These are phyloP conservation scores for Abrus pulchellus DNA, from an alignment of 306 rosid species.

Conservation along the genomic window DNA sequence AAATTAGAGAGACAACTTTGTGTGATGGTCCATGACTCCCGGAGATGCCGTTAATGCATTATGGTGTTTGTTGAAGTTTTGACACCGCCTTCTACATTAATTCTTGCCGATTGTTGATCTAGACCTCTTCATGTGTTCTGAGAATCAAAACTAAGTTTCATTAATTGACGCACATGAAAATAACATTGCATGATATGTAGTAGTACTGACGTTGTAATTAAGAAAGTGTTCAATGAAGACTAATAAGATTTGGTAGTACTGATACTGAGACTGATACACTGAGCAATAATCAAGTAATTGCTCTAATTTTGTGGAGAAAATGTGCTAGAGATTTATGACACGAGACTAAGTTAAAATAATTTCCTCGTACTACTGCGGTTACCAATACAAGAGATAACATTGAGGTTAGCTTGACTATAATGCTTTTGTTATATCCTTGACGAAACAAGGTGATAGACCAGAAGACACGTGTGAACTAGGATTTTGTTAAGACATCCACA, in stretches of 20 bases:
- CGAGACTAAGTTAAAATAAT: background rate
- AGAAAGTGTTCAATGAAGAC: background rate
- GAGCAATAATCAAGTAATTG: background rate
- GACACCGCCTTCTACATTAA: constrained; percentile 44
- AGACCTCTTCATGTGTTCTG: background rate
- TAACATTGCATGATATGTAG: background rate
- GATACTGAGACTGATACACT: too few relatives aligned
- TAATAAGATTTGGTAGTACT: background rate
- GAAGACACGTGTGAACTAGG: too few relatives aligned
- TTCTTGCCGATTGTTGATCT: constrained; percentile 7
- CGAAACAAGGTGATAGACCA: too few relatives aligned
- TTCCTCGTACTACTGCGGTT: background rate
- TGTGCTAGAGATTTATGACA: background rate
- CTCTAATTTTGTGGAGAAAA: background rate
- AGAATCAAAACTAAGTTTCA: background rate
- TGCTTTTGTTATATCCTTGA: too few relatives aligned
- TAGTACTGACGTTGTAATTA: background rate
- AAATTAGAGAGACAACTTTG: constrained; percentile 58
- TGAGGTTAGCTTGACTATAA: background rate
- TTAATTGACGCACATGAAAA: background rate
- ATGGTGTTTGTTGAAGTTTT: constrained; percentile 52
- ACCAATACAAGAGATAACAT: background rate
- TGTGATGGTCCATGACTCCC: constrained; percentile 60
- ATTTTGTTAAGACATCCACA: too few relatives aligned
- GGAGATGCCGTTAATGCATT: constrained; percentile 55